Evolutionary conservation across 345 rosid genomes (phyloP).

Genomic region (Anacardium occidentale): DNA sequence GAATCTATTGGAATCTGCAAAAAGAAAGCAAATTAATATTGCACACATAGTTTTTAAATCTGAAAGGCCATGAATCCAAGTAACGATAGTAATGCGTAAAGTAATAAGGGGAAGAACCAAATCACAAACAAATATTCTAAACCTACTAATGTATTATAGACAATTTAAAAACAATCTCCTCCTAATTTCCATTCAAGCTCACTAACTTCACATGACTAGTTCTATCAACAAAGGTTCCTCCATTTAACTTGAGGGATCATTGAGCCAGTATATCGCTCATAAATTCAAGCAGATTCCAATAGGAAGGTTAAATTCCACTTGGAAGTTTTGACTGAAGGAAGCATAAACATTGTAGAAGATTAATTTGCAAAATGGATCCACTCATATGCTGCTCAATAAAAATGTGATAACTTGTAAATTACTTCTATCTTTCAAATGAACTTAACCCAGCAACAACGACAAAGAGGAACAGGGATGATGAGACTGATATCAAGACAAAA

Average conservation of each 20-base stretch:
- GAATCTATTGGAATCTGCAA: constrained; percentile 90
- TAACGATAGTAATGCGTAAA: background rate
- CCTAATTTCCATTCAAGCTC: background rate
- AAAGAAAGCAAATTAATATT: constrained; percentile 15
- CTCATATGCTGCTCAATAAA: background rate
- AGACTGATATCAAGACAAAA: background rate
- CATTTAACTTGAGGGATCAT: constrained; percentile 1
- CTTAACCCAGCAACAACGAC: background rate
- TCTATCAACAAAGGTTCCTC: background rate
- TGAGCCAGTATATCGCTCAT: background rate
- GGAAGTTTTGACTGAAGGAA: background rate
- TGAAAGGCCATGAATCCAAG: background rate
- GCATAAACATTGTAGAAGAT: background rate
- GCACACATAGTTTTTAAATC: background rate
- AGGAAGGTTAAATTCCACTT: background rate
- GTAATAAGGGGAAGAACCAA: background rate
- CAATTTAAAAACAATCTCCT: background rate
- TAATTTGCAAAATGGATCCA: background rate
- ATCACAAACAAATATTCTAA: background rate
- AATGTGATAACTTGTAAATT: background rate
- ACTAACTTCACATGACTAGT: background rate
- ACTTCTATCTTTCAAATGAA: background rate
- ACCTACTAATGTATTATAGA: background rate
- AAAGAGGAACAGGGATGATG: background rate
- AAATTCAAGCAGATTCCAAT: background rate